A percentile compares a stretch with the other conserved stretches of the same genome.
Evolutionary conservation across 2,329 filamentous ascomycete genomes (phyloP).

Genomic region (Fusarium siculi): DNA sequence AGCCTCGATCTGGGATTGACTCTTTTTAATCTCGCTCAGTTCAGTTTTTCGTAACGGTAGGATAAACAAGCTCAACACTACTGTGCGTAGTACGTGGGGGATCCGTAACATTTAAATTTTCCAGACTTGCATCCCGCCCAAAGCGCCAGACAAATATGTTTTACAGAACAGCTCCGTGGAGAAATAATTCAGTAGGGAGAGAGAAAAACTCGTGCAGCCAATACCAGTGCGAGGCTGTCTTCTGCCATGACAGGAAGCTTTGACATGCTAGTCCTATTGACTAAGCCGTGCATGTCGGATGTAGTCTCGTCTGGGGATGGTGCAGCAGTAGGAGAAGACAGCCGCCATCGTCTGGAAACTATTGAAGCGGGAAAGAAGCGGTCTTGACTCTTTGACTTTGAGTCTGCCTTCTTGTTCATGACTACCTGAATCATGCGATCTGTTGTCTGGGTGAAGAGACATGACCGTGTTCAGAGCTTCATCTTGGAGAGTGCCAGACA

Average conservation of each 20-base stretch:
- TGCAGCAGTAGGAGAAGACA: constrained; percentile 14
- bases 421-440: constrained; percentile 8
- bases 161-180: not conserved
- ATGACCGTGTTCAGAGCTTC: constrained; percentile 22
- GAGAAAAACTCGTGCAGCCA: not conserved
- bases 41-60: constrained; percentile 4
- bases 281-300: constrained; percentile 23
- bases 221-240: constrained; percentile 10
- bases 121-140: not conserved
- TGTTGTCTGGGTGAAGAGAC: constrained; percentile 1
- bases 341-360: constrained; percentile 28
- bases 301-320: constrained; percentile 29
- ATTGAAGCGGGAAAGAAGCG: constrained; percentile 17
- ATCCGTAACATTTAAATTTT: not conserved
- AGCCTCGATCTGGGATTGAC: not conserved
- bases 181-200: not conserved
- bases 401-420: not conserved
- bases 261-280: constrained; percentile 23
- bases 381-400: constrained; percentile 11
- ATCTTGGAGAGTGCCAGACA: constrained; percentile 20
- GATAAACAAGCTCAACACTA: constrained; percentile 17
- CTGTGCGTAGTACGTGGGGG: constrained; percentile 8
- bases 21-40: not conserved
- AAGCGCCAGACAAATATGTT: not conserved
- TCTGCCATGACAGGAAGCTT: constrained; percentile 27